phyloP scores from a whole-genome alignment of 163 green algal genomes.

The Coccomyxa subellipsoidea region DNA sequence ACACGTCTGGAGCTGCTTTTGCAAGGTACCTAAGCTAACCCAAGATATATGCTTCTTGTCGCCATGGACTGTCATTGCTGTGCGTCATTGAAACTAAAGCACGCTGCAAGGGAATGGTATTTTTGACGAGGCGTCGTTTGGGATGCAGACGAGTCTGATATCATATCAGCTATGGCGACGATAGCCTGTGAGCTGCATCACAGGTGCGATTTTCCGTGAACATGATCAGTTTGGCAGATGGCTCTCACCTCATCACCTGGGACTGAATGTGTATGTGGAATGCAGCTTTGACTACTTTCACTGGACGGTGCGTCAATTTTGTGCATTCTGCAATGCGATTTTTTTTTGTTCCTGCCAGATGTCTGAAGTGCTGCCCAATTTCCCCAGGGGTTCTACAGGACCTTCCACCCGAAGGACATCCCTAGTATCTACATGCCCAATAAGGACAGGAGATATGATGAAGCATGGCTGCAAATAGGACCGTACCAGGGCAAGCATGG shows the following conservation, averaged over 20 bases:
- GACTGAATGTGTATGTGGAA: background rate
- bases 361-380: background rate
- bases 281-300: background rate
- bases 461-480: constrained; percentile 43
- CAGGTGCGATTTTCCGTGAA: background rate
- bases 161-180: constrained; percentile 54
- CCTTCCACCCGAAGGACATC: background rate
- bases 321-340: background rate
- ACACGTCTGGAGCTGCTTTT: background rate
- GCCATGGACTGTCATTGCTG: background rate
- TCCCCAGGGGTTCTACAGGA: background rate
- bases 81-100: background rate
- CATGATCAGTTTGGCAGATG: background rate
- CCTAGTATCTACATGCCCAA: too few relatives aligned
- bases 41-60: background rate
- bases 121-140: background rate
- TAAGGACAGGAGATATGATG: background rate
- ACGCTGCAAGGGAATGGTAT: too few relatives aligned
- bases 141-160: constrained; percentile 36
- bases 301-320: background rate
- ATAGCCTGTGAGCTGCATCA: constrained; percentile 52
- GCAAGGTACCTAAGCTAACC: background rate
- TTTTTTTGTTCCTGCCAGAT: background rate
- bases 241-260: background rate
- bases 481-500: constrained; percentile 59